Evolutionary conservation across 2,329 filamentous ascomycete species (phyloP).

Genomic region (Cordyceps pruinosa): DNA sequence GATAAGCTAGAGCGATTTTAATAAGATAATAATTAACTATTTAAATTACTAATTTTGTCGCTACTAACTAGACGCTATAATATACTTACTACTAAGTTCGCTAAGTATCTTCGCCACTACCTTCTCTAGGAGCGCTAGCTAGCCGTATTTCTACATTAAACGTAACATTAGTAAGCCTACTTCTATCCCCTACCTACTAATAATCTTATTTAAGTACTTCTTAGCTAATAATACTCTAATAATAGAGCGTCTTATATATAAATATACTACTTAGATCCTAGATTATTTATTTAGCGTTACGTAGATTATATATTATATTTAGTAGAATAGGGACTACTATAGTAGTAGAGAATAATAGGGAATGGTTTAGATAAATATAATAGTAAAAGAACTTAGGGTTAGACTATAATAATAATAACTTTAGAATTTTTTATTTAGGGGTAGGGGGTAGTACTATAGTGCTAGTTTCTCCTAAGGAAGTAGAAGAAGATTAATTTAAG

Average conservation of each 20-base stretch:
- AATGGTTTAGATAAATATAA: too few species aligned
- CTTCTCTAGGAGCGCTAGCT: conserved; percentile 89
- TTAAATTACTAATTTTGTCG: conserved; percentile 46
- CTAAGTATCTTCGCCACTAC: conserved; percentile 83
- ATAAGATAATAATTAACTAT: not conserved
- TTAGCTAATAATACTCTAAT: not conserved
- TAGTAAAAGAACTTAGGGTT: too few species aligned
- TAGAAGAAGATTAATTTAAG: too few species aligned
- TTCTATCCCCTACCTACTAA: not conserved
- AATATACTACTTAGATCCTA: too few species aligned
- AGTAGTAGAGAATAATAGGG: too few species aligned
- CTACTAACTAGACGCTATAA: conserved; percentile 87
- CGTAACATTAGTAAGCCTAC: not conserved
- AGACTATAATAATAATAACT: too few species aligned
- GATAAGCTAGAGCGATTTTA: not conserved
- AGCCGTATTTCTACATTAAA: not conserved
- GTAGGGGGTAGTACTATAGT: too few species aligned
- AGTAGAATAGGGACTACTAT: too few species aligned
- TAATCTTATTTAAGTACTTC: not conserved
- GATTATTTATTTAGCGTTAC: too few species aligned
- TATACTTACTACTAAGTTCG: conserved; percentile 92
- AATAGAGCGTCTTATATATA: not conserved
- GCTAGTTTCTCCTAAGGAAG: too few species aligned
- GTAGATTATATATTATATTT: too few species aligned
- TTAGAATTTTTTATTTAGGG: too few species aligned